Conservation (phyloP, 768 basidiomycete genomes). For the Mycena vitilis region DNA sequence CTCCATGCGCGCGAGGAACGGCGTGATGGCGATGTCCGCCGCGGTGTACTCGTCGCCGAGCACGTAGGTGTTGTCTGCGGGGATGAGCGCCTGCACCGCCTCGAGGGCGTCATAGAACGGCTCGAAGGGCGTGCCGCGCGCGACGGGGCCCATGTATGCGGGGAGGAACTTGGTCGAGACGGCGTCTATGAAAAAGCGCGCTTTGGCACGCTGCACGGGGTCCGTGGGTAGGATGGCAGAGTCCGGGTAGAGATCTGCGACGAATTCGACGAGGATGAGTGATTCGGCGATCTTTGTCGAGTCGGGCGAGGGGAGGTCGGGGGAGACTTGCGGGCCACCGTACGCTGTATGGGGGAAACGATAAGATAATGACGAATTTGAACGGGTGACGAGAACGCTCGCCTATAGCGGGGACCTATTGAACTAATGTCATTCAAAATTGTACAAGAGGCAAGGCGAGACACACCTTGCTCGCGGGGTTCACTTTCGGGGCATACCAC, state of each 20-base stretch:
- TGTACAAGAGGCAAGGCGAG: not conserved
- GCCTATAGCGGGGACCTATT: slow-evolving; percentile 20
- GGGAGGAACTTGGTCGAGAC: slow-evolving; percentile 59
- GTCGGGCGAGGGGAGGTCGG: slow-evolving; percentile 68
- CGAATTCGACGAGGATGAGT: slow-evolving; percentile 72
- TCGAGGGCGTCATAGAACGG: slow-evolving; percentile 57
- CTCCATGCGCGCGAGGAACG: slow-evolving; percentile 69
- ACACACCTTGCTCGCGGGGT: slow-evolving; percentile 72
- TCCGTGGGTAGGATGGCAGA: slow-evolving; percentile 64
- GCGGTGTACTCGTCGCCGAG: slow-evolving; percentile 62
- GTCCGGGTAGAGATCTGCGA: slow-evolving; percentile 68
- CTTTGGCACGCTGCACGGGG: slow-evolving; percentile 66
- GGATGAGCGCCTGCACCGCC: slow-evolving; percentile 61
- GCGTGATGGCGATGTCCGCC: slow-evolving; percentile 70
- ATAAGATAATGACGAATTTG: no score
- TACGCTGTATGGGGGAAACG: slow-evolving; percentile 65
- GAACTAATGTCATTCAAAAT: not conserved
- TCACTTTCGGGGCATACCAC: slow-evolving; percentile 75
- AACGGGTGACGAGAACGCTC: not conserved
- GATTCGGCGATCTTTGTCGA: slow-evolving; percentile 74
- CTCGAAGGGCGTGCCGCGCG: slow-evolving; percentile 54
- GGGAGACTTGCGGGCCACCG: slow-evolving; percentile 67
- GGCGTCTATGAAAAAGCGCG: slow-evolving; percentile 72
- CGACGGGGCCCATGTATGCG: slow-evolving; percentile 49
- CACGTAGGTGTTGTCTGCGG: slow-evolving; percentile 56